Base-by-base conservation (phyloP, 1,139 yeast genomes). In the Lodderomyces metapsilosis region DNA sequence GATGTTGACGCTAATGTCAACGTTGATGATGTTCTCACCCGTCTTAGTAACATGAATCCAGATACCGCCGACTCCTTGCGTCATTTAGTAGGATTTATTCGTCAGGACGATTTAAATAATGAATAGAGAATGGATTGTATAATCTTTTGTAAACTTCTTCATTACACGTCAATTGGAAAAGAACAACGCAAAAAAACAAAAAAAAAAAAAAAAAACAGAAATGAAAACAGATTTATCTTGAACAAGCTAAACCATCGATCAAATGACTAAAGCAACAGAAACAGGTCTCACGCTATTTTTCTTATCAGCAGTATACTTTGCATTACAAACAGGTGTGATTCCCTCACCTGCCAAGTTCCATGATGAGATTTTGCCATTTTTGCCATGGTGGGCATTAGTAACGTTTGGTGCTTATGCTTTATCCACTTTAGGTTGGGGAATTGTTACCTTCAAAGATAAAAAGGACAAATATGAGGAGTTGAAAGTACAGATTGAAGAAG, bases 361-460 rank as follows among this genome's bases (percentile, higher is more conserved):
- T 41, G 57, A 67, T 31, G 82, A 82, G 50, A 74, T 84, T 45
- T 64, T 84, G 49, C 91, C 91, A 20, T 70, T 52, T 56, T 63
- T 84, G 44, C 92, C 92, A 40, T 81, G 76, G 71, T 84, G 91
- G 91, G 74, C 69, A 0, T 65, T 84, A 51, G 87, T 84, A 25
- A 56, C 84, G 5, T 84, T 84, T 58, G 91, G 91, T 24, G 68
- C 86, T 16, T 84, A 81, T 56, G 81, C 89, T n/a, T 71, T 84
- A 52, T 84, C 76, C 37, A 77, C 85, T 8, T 71, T 84, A 46
- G 91, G 92, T 32, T 78, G 78, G 72, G 88, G 87, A 41, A 82
- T 84, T 16, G 67, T 72, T 54, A 80, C 88, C 1, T 82, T 84
- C 66, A 82, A 83, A 56, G 88, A 84, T 64, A 84, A 84, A 63